Base-by-base conservation (phyloP, 345 rosid species). In the Linum usitatissimum region DNA sequence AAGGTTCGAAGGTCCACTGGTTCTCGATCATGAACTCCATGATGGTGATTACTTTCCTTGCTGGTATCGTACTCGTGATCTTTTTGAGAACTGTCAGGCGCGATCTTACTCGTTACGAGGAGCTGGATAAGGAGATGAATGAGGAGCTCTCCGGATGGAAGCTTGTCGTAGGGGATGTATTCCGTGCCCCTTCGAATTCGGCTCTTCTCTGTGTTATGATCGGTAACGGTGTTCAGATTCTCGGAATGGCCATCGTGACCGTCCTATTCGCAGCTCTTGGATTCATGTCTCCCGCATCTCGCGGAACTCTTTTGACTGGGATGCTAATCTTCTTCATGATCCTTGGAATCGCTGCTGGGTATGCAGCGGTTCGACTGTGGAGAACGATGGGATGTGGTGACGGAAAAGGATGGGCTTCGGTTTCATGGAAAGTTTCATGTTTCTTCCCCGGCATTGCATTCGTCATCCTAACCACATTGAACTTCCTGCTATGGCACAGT, bases 1-100 rank as follows among this genome's bases (percentile, higher is more conserved):
- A 84, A 62, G 96, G 94, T 20, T 83, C 96, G 0, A 84, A 81
- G 81, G 96, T 89, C 60, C 96, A 89, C 61, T 89, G 96, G 94
- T 86, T 89, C 73, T 89, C 96, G 0, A 86, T 89, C 73, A 69
- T 86, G 73, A 85, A 77, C 70, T 82, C 91, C 51, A 79, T 89
- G 36, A 84, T 89, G 94, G 96, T 89, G 10, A 84, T 89, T 70
- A 79, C 89, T 65, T 89, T 89, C 78, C 87, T 89, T 60, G 96
- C 96, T 6, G 96, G 96, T 65, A 84, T 89, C 0, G 96, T 89
- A 28, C 82, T 89, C 10, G 88, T 89, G 64, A 89, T 89, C 78
- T 86, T 89, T 76, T 78, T 89, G 76, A 89, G 96, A 74, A 89
- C 90, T 59, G 86, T 89, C 38, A 73, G 96, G 77, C 76, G 96